These are phyloP conservation scores for Pholiota microspora DNA, from an alignment of 768 basidiomycete species.

Conservation along the genomic window DNA sequence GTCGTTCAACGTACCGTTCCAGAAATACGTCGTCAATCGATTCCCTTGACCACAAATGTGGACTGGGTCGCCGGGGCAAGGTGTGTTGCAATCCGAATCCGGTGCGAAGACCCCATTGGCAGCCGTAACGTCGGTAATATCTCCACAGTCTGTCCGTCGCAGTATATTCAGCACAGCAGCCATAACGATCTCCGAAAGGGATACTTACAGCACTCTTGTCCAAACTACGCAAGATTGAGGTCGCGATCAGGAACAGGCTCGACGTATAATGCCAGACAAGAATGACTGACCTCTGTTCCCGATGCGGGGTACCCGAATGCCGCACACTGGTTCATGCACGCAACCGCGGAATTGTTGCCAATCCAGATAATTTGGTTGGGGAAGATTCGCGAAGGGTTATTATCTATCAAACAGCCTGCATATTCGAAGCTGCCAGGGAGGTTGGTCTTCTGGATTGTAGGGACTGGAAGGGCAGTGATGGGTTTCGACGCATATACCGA, in stretches of 20 bases:
- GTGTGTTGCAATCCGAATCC: slow-evolving; percentile 42
- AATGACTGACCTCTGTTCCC: slow-evolving; percentile 49
- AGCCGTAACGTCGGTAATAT: slow-evolving; percentile 49
- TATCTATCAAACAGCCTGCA: slow-evolving; percentile 64
- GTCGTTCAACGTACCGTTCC: slow-evolving; percentile 49
- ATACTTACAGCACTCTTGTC: slow-evolving; percentile 69
- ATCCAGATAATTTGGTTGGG: slow-evolving; percentile 58
- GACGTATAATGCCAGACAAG: not conserved
- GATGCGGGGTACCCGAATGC: slow-evolving; percentile 71
- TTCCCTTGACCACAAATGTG: slow-evolving; percentile 65
- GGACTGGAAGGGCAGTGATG: slow-evolving; percentile 58
- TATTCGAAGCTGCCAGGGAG: slow-evolving; percentile 68
- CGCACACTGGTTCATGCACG: slow-evolving; percentile 68
- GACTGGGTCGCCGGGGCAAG: slow-evolving; percentile 70
- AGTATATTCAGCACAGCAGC: not conserved
- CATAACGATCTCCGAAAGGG: not conserved
- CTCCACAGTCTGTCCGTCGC: slow-evolving; percentile 72
- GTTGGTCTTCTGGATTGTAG: slow-evolving; percentile 48
- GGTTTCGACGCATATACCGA: slow-evolving; percentile 62
- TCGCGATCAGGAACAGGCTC: slow-evolving; percentile 5
- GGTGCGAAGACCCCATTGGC: slow-evolving; percentile 36
- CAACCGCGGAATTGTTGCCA: slow-evolving; percentile 60
- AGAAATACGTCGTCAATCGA: slow-evolving; percentile 53
- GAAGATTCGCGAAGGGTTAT: slow-evolving; percentile 58
- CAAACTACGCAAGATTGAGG: slow-evolving; percentile 37